These are phyloP conservation scores for Vaccinium vitisidaea DNA, from an alignment of 148 eudicot species.

Conservation along the genomic window DNA sequence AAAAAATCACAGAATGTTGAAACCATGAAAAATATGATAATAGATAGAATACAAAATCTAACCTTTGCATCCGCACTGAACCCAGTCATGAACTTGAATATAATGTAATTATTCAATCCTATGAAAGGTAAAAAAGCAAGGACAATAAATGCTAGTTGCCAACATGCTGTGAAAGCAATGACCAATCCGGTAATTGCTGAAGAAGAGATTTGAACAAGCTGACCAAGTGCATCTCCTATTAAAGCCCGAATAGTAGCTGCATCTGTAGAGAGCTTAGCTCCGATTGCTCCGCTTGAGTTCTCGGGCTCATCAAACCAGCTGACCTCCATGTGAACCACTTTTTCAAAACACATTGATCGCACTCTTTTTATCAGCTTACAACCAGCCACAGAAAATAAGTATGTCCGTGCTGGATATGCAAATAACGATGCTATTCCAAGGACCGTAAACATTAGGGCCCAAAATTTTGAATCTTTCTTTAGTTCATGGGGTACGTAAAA, in stretches of 20 bases:
- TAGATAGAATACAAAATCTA: neutral
- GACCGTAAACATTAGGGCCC: constrained; percentile 41
- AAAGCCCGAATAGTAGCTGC: constrained; percentile 68
- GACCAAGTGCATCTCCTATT: constrained; percentile 75
- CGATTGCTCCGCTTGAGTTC: constrained; percentile 77
- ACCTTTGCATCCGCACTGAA: constrained; percentile 88
- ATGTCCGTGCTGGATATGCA: constrained; percentile 34
- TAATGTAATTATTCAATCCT: constrained; percentile 51
- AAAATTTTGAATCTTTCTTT: constrained; percentile 43
- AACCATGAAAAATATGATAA: neutral
- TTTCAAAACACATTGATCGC: constrained; percentile 54
- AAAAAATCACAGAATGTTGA: neutral
- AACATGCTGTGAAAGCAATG: constrained; percentile 68
- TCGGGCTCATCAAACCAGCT: constrained; percentile 77
- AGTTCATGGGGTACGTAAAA: constrained; percentile 29
- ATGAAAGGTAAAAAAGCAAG: constrained; percentile 65
- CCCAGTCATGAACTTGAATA: constrained; percentile 65
- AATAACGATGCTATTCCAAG: constrained; percentile 33
- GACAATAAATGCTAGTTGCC: constrained; percentile 72
- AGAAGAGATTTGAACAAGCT: constrained; percentile 57
- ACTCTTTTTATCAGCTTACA: constrained; percentile 27
- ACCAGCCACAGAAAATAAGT: constrained; percentile 55
- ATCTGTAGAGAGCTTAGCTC: constrained; percentile 81
- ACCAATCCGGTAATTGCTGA: constrained; percentile 52
- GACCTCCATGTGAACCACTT: constrained; percentile 71